Evolutionary conservation across 148 eudicot genomes (phyloP).

Genomic region (Vaccinium macrocarpon): DNA sequence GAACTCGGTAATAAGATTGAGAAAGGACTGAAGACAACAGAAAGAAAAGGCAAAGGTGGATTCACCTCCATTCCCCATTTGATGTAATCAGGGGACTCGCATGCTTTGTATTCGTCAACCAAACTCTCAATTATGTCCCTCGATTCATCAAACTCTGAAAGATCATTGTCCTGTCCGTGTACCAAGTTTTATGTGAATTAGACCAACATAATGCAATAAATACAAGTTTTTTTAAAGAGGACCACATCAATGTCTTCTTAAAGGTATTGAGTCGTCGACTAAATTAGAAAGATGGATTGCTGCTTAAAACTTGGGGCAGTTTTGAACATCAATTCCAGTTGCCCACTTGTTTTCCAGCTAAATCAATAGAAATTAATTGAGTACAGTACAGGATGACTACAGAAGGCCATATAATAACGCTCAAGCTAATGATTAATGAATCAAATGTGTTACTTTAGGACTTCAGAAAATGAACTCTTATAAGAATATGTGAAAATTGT

Average conservation of each 20-base stretch:
- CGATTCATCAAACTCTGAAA: conserved; percentile 96
- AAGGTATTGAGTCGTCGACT: neutral
- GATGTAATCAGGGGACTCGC: conserved; percentile 98
- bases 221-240: neutral
- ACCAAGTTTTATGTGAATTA: conserved; percentile 11
- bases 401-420: neutral
- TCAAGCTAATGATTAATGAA: neutral
- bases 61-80: conserved; percentile 99
- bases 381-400: neutral
- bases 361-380: neutral
- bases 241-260: neutral
- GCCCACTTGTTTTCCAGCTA: neutral
- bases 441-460: neutral
- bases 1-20: neutral
- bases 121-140: conserved; percentile 90
- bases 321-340: neutral
- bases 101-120: conserved; percentile 99
- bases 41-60: neutral
- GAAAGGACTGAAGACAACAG: conserved; percentile 6
- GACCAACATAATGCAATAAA: neutral
- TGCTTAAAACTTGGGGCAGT: neutral
- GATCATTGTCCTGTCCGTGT: conserved; percentile 87
- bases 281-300: neutral
- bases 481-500: neutral
- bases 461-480: neutral